Base-by-base conservation (phyloP, 2,329 filamentous ascomycete genomes). In the Xylariales sp. region DNA sequence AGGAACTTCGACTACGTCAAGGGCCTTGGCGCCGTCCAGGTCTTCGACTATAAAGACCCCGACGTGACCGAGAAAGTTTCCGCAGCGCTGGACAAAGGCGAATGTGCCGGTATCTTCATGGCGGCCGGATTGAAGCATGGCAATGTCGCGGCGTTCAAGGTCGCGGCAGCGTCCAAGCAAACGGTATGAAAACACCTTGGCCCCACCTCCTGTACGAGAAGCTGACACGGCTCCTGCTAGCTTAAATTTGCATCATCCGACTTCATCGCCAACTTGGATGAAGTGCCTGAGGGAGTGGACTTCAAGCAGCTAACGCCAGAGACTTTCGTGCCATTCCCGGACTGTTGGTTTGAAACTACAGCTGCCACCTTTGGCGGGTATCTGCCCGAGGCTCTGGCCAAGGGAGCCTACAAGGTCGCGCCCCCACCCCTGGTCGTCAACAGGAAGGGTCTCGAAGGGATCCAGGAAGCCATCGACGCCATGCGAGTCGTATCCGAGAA, bases 1-100 rank as follows among this genome's bases (percentile, higher is more conserved):
- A 61, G 56, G 31, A 74, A 75, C 49, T 64, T 67, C n/a, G 63
- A 62, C 1, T 62, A 63, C 37, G 52, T 69, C 12, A 66, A 63
- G 47, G 47, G 50, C 10, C 61, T 76, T 0, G 73, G 73, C 1
- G 70, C 69, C 2, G 55, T 46, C 9, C 50, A 62, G 2, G 64
- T 65, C 0, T 71, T 71, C 33, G 70, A 74, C 49, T 71, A 75
- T 51, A 62, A 59, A 5, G 57, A 51, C 21, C 43, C 51, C 0
- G 55, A 50, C 1, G 51, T 61, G 31, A 16, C 28, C 11, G 42
- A 47, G 10, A 42, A 46, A 4, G 25, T 50, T 24, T 41, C 12
- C n/a, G 40, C 42, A 4, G 44, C 47, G 38, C 44, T 51, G 6
- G 46, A 49, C 18, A 44, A 47, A 29, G 46, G 44, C 8, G 21